These are phyloP conservation scores for Cyclotella sp. DNA, from an alignment of 108 stramenopile species.

Conservation along the genomic window DNA sequence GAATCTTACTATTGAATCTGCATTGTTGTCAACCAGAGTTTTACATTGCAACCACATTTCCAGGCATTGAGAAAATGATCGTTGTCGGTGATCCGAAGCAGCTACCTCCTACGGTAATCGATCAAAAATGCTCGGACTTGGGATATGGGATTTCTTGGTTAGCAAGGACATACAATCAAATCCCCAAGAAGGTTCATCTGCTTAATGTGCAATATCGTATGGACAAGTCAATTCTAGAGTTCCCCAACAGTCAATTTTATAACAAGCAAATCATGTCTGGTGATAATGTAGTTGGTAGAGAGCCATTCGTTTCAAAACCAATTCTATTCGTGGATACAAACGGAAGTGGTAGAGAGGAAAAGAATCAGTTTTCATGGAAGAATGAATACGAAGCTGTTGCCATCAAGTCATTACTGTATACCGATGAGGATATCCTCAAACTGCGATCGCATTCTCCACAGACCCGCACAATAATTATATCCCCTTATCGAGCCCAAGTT, in stretches of 20 bases:
- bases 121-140: constrained; percentile 1
- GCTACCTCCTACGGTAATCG: constrained; percentile 25
- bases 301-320: constrained; percentile 53
- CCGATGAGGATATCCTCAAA: constrained; percentile 28
- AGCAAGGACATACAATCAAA: constrained; percentile 2
- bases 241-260: constrained; percentile 66
- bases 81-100: constrained; percentile 37
- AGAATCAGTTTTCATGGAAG: constrained; percentile 24
- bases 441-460: constrained; percentile 41
- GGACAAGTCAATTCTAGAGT: constrained; percentile 54
- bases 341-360: constrained; percentile 4
- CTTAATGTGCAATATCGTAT: constrained; percentile 60
- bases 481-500: constrained; percentile 19
- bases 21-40: constrained; percentile 10
- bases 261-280: constrained; percentile 17
- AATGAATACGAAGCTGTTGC: constrained; percentile 32
- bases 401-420: constrained; percentile 24
- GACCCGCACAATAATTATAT: constrained; percentile 38
- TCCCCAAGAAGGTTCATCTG: constrained; percentile 16
- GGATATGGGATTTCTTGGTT: constrained; percentile 31
- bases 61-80: constrained; percentile 23
- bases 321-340: constrained; percentile 28
- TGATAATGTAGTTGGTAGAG: constrained; percentile 5
- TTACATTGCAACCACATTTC: constrained; percentile 40
- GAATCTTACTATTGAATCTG: not conserved